Base-by-base conservation (phyloP, 805 yeast genomes). In the Ogataea neopini region DNA sequence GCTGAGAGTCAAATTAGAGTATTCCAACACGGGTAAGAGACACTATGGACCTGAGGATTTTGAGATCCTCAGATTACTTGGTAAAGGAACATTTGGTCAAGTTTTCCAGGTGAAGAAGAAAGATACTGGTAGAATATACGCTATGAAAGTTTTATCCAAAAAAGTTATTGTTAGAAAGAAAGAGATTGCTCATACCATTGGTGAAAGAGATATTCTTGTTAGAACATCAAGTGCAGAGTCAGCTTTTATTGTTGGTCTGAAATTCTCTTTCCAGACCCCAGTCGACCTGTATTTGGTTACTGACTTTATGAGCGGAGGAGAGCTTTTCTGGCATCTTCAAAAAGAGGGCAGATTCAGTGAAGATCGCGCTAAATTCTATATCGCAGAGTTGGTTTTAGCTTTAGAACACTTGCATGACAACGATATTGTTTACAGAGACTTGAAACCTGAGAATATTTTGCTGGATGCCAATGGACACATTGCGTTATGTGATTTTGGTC, bases 271-370 rank as follows among this genome's bases (percentile, higher is more conserved):
- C 69, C 99, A 94, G 72, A 94, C 99, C 1, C 96, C 94, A 30
- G 73, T 87, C 0, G 98, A 94, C 69, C 75, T 94, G 52, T 94
- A 91, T 65, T 74, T 94, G 50, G 97, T 94, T 23, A 92, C 97
- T 2, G 99, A 94, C 70, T 94, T 87, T 70, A 92, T 94, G 98
- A 84, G 94, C 39, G 99, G 99, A 36, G 99, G 99, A 50, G 99
- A 94, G 71, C 75, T 94, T 55, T 66, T 66, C 40, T 66, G 67
- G 67, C 70, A 94, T 71, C 75, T 94, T 66, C 99, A 94, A 71
- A 89, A 90, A 64, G 98, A 94, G 67, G 97, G 97, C 37, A 79
- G 97, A 55, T 94, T 94, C 64, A 67, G 84, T 45, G 99, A 94
- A 73, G 92, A 86, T 47, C 77, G 98, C 48, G 97, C 99, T 47